Evolutionary conservation across 495 filamentous ascomycete species (phyloP), one percentile per base, ranked within the genome.

Genomic region (Terfezia boudieri): DNA sequence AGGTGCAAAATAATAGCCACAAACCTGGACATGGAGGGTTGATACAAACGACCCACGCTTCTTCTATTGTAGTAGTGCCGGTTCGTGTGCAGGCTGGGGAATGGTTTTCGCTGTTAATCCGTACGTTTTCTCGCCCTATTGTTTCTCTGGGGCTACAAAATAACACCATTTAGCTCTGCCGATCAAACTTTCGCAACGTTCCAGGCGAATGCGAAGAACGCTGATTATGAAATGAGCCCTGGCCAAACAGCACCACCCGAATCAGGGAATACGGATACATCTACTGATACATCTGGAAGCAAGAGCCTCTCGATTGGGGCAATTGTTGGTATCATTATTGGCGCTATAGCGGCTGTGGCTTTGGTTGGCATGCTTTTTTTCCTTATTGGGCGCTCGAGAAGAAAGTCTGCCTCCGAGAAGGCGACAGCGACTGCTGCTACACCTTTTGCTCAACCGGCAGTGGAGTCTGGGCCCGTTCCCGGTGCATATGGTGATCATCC

Each of bases 31-130:
- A 23, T 46, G 73, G 4, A 66, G 58, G 1, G 61, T 76, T 61
- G 71, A 71, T 48, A 62, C 64, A 54, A 71, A 67, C 0, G 50
- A 64, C 0, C 73, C 74, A 0, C 62, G 73, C 16, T 76, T 71
- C 58, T 75, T 65, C 60, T 76, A 76, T 59, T 76, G 72, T 58
- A 66, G 67, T 1, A 71, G 70, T 4, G 60, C 61, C 0, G 64
- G 61, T 7, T 66, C 63, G 14, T 75, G 72, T 50, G 67, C 64
- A 41, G 57, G 61, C n/a, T 69, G 61, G 23, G 55, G 61, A 10
- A 75, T 74, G 72, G 59, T 65, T 20, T 59, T 58, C 6, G 71
- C 66, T 11, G 71, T 74, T 59, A 74, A 74, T 50, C 61, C 67
- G 66, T 67, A 64, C 54, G 57, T 38, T 26, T 16, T 5, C 35